Conservation (phyloP, 495 filamentous ascomycete genomes). For the Xylaria bambusicola region DNA sequence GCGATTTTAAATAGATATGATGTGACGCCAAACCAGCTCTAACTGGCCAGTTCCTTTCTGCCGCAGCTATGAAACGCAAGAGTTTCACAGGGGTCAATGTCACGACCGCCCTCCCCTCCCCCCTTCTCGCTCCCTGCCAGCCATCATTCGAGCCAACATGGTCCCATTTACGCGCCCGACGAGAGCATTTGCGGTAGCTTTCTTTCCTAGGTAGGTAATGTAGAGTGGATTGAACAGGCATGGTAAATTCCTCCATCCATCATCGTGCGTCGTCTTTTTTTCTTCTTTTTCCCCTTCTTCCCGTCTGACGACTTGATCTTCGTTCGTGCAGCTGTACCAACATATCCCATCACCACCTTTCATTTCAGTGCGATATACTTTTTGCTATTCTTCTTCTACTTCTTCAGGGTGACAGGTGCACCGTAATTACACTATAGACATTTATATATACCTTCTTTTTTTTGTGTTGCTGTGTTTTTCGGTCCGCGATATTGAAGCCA, state of each 20-base stretch:
- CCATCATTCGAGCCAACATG: constrained; percentile 11
- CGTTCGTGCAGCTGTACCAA: constrained; percentile 15
- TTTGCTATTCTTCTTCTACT: constrained; percentile 12
- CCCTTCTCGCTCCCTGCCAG: no score
- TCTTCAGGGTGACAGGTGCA: constrained; percentile 35
- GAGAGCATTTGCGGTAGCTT: no score
- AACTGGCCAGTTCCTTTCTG: constrained; percentile 41
- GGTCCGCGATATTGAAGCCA: constrained; percentile 14
- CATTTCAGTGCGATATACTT: neutral
- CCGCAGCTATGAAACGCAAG: constrained; percentile 43
- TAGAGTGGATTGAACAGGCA: neutral
- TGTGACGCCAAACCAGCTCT: constrained; percentile 13
- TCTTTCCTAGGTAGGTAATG: no score
- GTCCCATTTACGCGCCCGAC: constrained; percentile 5
- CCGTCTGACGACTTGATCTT: no score
- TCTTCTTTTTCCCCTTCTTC: no score
- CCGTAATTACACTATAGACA: constrained; percentile 28
- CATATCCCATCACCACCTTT: neutral
- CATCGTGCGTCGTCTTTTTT: constrained; percentile 9
- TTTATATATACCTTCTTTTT: constrained; percentile 14
- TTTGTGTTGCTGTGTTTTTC: neutral
- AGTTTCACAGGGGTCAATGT: constrained; percentile 26
- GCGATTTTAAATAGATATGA: neutral
- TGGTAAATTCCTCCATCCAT: neutral
- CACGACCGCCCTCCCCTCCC: constrained; percentile 4